Percentiles rank a stretch among this genome's conserved stretches.
Evolutionary conservation across 2,329 filamentous ascomycete genomes (phyloP).

Genomic region (Diaporthe sp.): DNA sequence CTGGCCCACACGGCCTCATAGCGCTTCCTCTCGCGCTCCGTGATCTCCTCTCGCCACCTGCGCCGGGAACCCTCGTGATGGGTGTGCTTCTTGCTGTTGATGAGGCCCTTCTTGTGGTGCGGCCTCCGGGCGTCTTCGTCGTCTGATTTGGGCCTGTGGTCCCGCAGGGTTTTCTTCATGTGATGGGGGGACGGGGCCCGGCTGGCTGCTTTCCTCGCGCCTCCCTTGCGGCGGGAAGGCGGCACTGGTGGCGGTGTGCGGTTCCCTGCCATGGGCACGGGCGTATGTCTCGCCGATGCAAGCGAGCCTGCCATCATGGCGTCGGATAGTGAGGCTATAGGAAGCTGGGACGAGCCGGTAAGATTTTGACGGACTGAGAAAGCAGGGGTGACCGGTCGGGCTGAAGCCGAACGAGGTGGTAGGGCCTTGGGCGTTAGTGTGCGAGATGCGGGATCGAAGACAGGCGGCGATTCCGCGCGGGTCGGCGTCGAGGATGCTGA

Average conservation of each 20-base stretch:
- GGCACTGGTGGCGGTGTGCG: slow-evolving; percentile 55
- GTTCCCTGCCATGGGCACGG: slow-evolving; percentile 44
- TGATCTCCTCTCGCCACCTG: slow-evolving; percentile 83
- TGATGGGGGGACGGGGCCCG: slow-evolving; percentile 62
- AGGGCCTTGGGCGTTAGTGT: slow-evolving; percentile 43
- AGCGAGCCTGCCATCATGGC: slow-evolving; percentile 83
- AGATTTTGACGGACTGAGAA: slow-evolving; percentile 38
- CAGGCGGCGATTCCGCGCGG: slow-evolving; percentile 33
- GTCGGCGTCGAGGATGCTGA: slow-evolving; percentile 50
- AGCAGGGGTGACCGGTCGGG: slow-evolving; percentile 34
- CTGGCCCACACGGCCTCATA: slow-evolving; percentile 91
- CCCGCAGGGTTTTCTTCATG: slow-evolving; percentile 77
- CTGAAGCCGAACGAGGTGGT: slow-evolving; percentile 39
- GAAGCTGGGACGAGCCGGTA: slow-evolving; percentile 51
- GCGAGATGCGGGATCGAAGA: slow-evolving; percentile 22
- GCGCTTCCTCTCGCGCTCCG: slow-evolving; percentile 79
- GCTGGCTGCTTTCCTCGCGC: slow-evolving; percentile 52
- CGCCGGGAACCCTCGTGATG: slow-evolving; percentile 83
- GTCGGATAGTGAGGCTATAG: slow-evolving; percentile 76
- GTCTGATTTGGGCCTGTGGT: slow-evolving; percentile 63
- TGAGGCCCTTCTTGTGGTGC: slow-evolving; percentile 61
- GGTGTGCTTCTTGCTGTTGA: slow-evolving; percentile 74
- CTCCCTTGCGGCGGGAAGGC: slow-evolving; percentile 50
- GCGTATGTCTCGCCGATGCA: slow-evolving; percentile 71
- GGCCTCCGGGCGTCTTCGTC: slow-evolving; percentile 68